A percentile compares a stretch with the other conserved stretches of the same genome.
phyloP scores from a whole-genome alignment of 2,329 filamentous ascomycete genomes.

The Dissoconium aciculare region DNA sequence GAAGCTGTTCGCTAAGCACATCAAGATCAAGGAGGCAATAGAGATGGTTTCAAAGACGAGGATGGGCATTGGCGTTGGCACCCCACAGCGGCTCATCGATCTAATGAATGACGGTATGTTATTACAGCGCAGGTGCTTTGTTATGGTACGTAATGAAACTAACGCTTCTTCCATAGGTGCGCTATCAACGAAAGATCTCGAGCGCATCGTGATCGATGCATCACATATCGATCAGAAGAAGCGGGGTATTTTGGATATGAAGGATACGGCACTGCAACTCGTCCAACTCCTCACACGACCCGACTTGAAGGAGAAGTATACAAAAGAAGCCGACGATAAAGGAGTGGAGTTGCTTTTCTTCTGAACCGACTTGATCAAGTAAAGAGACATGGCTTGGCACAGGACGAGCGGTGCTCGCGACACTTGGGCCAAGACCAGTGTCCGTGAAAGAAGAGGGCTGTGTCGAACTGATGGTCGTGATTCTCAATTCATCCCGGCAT shows the following conservation, averaged over 20 bases:
- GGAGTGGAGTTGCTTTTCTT: slow-evolving; percentile 50
- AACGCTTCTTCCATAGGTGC: slow-evolving; percentile 36
- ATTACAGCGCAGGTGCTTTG: no score
- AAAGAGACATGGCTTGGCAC: no score
- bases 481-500: no score
- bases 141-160: no score
- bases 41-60: slow-evolving; percentile 52
- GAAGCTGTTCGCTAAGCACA: slow-evolving; percentile 96
- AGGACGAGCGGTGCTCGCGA: no score
- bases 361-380: no score
- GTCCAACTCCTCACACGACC: slow-evolving; percentile 55
- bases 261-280: slow-evolving; percentile 72
- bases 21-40: slow-evolving; percentile 81
- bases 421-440: no score
- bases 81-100: slow-evolving; percentile 67
- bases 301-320: slow-evolving; percentile 58
- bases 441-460: no score
- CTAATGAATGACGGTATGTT: slow-evolving; percentile 61
- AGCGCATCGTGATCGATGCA: slow-evolving; percentile 74
- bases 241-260: slow-evolving; percentile 86
- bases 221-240: slow-evolving; percentile 94
- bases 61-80: slow-evolving; percentile 80
- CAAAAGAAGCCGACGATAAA: slow-evolving; percentile 28
- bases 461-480: no score
- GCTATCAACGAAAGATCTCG: slow-evolving; percentile 53